phyloP scores from a whole-genome alignment of 306 rosid genomes.

The Carpinus viminea region DNA sequence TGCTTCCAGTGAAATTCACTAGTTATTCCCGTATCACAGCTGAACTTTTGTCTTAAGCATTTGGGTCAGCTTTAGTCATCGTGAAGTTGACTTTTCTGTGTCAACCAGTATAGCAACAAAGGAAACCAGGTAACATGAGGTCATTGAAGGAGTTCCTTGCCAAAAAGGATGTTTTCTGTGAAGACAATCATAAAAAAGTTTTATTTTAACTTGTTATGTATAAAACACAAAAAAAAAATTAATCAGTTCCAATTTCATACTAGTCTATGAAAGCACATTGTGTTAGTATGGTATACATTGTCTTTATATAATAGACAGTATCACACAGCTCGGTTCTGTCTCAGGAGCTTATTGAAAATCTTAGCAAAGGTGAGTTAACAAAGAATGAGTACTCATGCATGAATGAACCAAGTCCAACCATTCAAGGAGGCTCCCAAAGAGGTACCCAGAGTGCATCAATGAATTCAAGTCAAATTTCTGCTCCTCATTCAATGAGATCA shows the following conservation, averaged over 20 bases:
- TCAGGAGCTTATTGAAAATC: constrained; percentile 78
- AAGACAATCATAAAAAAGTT: background rate
- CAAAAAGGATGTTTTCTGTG: background rate
- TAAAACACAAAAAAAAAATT: too few relatives aligned
- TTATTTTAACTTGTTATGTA: background rate
- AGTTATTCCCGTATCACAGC: background rate
- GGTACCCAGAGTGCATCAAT: constrained; percentile 27
- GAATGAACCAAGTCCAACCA: constrained; percentile 45
- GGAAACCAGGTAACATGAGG: background rate
- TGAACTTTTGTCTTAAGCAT: background rate
- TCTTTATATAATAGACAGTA: constrained; percentile 4
- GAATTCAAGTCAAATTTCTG: constrained; percentile 41
- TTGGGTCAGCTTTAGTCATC: background rate
- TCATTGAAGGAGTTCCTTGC: background rate
- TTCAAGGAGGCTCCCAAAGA: constrained; percentile 27
- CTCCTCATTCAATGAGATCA: constrained; percentile 72
- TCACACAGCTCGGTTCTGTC: constrained; percentile 10
- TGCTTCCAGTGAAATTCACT: background rate
- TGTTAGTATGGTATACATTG: background rate
- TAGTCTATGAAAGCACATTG: background rate
- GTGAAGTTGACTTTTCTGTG: background rate
- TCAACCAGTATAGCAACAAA: background rate
- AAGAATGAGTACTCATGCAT: constrained; percentile 76
- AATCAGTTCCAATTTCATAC: background rate
- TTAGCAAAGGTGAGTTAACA: constrained; percentile 62